Evolutionary conservation across 768 basidiomycete species (phyloP).

Genomic region (Trametes cingulata): DNA sequence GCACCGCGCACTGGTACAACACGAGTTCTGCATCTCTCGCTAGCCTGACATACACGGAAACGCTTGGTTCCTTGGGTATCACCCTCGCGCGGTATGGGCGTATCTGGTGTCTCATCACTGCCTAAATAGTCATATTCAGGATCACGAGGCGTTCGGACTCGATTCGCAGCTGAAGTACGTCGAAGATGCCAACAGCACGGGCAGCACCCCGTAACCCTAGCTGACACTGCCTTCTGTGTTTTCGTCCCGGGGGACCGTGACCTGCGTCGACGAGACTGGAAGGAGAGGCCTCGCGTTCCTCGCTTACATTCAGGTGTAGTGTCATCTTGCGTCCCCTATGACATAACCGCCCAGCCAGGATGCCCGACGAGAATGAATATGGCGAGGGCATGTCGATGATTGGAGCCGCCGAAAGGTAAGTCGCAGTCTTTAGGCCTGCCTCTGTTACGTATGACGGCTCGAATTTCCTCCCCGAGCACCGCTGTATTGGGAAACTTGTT

Average conservation of each 20-base stretch:
- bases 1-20: neutral
- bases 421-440: neutral
- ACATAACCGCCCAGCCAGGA: slow-evolving; percentile 2
- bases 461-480: neutral
- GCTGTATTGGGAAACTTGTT: neutral
- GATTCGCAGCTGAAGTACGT: neutral
- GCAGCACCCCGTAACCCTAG: slow-evolving; percentile 10
- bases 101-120: slow-evolving; percentile 11
- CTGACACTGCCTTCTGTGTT: slow-evolving; percentile 3
- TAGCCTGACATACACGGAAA: neutral
- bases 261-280: slow-evolving; percentile 1
- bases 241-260: slow-evolving; percentile 7
- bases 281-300: neutral
- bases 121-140: neutral
- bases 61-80: neutral
- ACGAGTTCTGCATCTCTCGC: neutral
- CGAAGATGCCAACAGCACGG: neutral
- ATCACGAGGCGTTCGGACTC: neutral
- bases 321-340: neutral
- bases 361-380: neutral
- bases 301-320: neutral
- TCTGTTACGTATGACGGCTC: slow-evolving; percentile 18
- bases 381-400: neutral
- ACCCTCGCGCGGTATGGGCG: slow-evolving; percentile 1
- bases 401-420: slow-evolving; percentile 8